Evolutionary conservation across 2,329 filamentous ascomycete species (phyloP).

Genomic region (Sarocladium oryzae): DNA sequence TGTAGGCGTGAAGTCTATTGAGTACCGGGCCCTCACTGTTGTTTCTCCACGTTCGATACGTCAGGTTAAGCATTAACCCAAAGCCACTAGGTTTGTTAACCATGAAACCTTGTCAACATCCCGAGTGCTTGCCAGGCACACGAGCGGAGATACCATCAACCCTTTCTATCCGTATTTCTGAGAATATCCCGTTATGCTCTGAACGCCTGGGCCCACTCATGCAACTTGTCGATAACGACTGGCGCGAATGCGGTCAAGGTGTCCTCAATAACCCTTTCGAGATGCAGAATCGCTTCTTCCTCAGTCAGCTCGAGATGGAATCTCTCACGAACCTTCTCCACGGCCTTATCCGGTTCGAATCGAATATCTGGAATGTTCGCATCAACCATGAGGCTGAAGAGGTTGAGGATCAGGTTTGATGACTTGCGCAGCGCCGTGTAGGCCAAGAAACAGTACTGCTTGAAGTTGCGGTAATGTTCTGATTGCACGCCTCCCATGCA

Average conservation of each 20-base stretch:
- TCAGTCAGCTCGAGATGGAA: slow-evolving; percentile 89
- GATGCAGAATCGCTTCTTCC: slow-evolving; percentile 82
- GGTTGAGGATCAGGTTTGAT: slow-evolving; percentile 83
- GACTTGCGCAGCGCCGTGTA: slow-evolving; percentile 88
- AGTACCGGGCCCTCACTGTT: too few species aligned
- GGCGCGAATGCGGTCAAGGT: slow-evolving; percentile 85
- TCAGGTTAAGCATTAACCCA: too few species aligned
- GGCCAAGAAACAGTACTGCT: slow-evolving; percentile 91
- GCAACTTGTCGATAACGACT: slow-evolving; percentile 89
- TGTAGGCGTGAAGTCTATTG: too few species aligned
- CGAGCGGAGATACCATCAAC: too few species aligned
- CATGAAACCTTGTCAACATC: too few species aligned
- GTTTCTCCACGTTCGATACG: too few species aligned
- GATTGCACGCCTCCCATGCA: slow-evolving; percentile 86
- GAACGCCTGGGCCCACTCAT: slow-evolving; percentile 90
- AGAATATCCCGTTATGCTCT: slow-evolving; percentile 53
- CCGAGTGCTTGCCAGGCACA: too few species aligned
- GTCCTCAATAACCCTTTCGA: slow-evolving; percentile 86
- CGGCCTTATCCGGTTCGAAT: slow-evolving; percentile 86
- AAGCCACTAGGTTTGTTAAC: too few species aligned
- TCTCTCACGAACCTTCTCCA: slow-evolving; percentile 88
- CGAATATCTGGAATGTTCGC: slow-evolving; percentile 95
- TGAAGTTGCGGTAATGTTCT: slow-evolving; percentile 80
- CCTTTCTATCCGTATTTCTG: too few species aligned
- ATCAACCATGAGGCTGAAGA: slow-evolving; percentile 96